Percentiles rank a stretch among this genome's conserved stretches.
These are phyloP conservation scores for Suillus americanus DNA, from an alignment of 768 basidiomycete species.

Conservation along the genomic window DNA sequence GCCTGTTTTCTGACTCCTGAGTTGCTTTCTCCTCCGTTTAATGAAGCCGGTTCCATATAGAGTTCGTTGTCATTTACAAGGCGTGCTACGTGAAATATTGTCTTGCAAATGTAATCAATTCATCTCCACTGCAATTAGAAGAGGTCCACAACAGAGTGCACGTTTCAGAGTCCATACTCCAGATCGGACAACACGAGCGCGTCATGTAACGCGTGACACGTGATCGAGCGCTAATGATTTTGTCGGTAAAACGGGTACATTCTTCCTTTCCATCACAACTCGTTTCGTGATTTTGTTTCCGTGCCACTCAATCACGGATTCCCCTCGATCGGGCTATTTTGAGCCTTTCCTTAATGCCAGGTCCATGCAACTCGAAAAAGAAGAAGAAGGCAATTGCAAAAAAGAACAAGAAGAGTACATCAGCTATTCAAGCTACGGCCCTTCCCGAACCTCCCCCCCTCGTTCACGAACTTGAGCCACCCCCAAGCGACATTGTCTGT, in stretches of 20 bases:
- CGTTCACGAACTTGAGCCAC: conserved; percentile 1
- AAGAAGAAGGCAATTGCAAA: conserved; percentile 37
- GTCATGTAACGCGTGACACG: conserved; percentile 31
- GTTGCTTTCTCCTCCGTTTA: background rate
- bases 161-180: too few relatives aligned
- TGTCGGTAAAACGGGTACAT: background rate
- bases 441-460: conserved; percentile 3
- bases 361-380: conserved; percentile 55
- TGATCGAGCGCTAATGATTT: conserved; percentile 5
- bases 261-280: background rate
- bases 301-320: background rate
- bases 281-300: background rate
- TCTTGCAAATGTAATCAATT: background rate
- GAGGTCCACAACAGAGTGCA: background rate
- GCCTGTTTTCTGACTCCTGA: background rate
- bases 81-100: background rate
- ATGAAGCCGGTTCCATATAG: too few relatives aligned
- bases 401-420: conserved; percentile 32
- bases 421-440: background rate
- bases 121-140: background rate
- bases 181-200: conserved; percentile 22
- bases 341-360: conserved; percentile 47
- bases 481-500: conserved; percentile 7
- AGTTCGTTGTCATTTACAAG: background rate
- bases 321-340: background rate